Evolutionary conservation across 192 early-diverging fungal species (phyloP).

Genomic region (Diversispora eburnea): DNA sequence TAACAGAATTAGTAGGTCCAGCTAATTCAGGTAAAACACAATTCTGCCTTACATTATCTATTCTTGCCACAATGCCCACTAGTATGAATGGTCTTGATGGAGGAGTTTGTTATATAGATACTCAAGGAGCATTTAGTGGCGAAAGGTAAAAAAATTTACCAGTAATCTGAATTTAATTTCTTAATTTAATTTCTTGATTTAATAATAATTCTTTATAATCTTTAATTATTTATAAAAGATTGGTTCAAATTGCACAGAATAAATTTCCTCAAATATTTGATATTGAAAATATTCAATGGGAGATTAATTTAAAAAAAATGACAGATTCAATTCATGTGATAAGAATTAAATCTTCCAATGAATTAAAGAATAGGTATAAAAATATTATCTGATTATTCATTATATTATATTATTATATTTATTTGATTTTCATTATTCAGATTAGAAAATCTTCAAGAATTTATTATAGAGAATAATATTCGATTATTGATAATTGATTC

Average conservation of each 20-base stretch:
- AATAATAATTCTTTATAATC: not conserved
- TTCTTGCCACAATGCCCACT: conserved; percentile 10
- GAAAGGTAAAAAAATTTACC: no score
- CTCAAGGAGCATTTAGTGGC: conserved; percentile 5
- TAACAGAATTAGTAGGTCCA: conserved; percentile 25
- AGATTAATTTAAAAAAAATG: conserved; percentile 22
- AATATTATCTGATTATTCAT: not conserved
- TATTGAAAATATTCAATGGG: not conserved
- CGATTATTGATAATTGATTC: conserved; percentile 22
- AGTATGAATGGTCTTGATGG: conserved; percentile 23
- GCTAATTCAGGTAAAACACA: conserved; percentile 23
- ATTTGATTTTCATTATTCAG: not conserved
- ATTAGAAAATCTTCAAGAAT: conserved; percentile 25
- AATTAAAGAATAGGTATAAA: conserved; percentile 16
- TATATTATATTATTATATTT: not conserved
- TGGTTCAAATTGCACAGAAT: conserved; percentile 12
- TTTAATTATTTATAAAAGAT: not conserved
- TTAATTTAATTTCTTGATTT: no score
- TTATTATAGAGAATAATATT: conserved; percentile 23
- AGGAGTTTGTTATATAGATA: conserved; percentile 26
- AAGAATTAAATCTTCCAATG: conserved; percentile 8
- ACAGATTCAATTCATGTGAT: conserved; percentile 14
- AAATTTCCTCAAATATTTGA: conserved; percentile 15
- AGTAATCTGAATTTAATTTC: no score
- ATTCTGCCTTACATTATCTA: conserved; percentile 19